Conservation (phyloP, 768 basidiomycete species). For the Leucogyrophana mollusca region DNA sequence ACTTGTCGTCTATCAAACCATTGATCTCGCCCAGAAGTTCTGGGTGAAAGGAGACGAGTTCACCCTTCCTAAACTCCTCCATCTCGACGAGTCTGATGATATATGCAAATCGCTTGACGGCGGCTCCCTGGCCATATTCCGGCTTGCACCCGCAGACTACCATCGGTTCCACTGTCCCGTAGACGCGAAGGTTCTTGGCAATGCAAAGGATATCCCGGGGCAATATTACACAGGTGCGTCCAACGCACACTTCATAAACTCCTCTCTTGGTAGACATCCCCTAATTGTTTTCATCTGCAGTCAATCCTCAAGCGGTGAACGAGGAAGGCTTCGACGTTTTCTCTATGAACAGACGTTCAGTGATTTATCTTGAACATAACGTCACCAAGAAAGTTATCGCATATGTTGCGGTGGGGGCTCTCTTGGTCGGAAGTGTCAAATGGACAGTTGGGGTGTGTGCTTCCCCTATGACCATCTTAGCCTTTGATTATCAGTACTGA, state of each 20-base stretch:
- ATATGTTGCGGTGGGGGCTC: slow-evolving; percentile 75
- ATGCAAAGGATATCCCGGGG: slow-evolving; percentile 46
- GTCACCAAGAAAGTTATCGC: slow-evolving; percentile 51
- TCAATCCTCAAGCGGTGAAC: slow-evolving; percentile 80
- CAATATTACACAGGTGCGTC: slow-evolving; percentile 59
- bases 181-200: slow-evolving; percentile 46
- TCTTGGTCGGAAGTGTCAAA: slow-evolving; percentile 74
- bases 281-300: slow-evolving; percentile 25
- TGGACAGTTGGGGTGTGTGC: slow-evolving; percentile 48
- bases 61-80: slow-evolving; percentile 59
- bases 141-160: slow-evolving; percentile 80
- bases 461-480: not conserved
- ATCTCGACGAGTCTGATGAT: slow-evolving; percentile 41
- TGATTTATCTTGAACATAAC: slow-evolving; percentile 50
- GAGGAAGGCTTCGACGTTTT: slow-evolving; percentile 63
- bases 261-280: not conserved
- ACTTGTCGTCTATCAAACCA: slow-evolving; percentile 62
- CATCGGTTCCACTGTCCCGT: slow-evolving; percentile 78
- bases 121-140: slow-evolving; percentile 61
- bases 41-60: slow-evolving; percentile 81
- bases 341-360: slow-evolving; percentile 59
- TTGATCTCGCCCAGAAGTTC: slow-evolving; percentile 60
- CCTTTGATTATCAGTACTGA: not conserved
- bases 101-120: slow-evolving; percentile 39
- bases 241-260: not conserved